Evolutionary conservation across 169 alveolate species (phyloP).

Genomic region (Plasmodium cynomolgi): DNA sequence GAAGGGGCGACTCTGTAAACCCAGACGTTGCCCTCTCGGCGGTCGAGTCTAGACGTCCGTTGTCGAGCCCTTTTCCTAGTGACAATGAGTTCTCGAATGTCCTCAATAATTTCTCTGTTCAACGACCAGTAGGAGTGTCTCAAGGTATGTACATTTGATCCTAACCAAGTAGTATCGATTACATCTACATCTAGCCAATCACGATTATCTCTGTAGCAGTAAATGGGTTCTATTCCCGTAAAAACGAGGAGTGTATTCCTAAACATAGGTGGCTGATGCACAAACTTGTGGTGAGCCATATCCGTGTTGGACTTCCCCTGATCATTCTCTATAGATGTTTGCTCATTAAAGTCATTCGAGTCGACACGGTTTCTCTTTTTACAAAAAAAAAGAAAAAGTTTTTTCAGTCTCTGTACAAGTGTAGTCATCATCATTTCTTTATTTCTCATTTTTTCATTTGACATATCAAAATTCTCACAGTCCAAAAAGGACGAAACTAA

Average conservation of each 20-base stretch:
- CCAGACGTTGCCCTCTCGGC: constrained; percentile 89
- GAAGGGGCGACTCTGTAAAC: constrained; percentile 88
- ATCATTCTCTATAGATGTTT: not conserved
- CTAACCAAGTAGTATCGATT: constrained; percentile 88
- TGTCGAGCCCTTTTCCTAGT: constrained; percentile 88
- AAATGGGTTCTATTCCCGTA: constrained; percentile 74
- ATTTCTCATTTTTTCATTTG: constrained; percentile 15
- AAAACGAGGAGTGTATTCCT: constrained; percentile 68
- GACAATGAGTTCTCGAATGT: constrained; percentile 87
- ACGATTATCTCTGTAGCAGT: constrained; percentile 41
- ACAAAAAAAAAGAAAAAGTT: not conserved
- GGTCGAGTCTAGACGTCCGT: constrained; percentile 84
- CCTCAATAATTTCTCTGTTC: constrained; percentile 87
- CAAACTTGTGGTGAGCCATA: not conserved
- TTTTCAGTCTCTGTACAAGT: constrained; percentile 6
- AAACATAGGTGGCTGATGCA: constrained; percentile 75
- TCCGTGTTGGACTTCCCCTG: not conserved
- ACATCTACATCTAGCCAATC: constrained; percentile 90
- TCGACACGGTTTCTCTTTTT: not conserved
- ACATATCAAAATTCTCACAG: constrained; percentile 12
- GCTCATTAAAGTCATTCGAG: constrained; percentile 2
- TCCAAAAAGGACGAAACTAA: constrained; percentile 16
- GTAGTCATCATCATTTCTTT: not conserved
- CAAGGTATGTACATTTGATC: constrained; percentile 78
- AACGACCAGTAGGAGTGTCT: constrained; percentile 84